These are phyloP conservation scores for Trichoderma sp. DNA, from an alignment of 2,329 filamentous ascomycete genomes.

Conservation along the genomic window DNA sequence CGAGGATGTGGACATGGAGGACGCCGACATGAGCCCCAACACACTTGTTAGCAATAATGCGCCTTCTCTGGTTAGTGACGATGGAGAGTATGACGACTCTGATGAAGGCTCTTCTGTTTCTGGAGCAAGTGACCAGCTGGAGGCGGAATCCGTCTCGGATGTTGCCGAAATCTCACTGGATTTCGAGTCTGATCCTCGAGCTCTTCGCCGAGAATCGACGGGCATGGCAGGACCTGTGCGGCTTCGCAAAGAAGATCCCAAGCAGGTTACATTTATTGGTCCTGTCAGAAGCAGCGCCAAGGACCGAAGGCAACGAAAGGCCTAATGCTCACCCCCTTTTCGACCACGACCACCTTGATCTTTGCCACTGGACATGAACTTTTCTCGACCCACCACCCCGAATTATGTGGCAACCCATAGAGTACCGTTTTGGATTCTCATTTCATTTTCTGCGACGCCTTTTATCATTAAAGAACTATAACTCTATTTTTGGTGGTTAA, in stretches of 20 bases:
- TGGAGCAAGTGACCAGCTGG: slow-evolving; percentile 55
- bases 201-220: slow-evolving; percentile 45
- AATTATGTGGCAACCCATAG: slow-evolving; percentile 8
- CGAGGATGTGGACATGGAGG: slow-evolving; percentile 53
- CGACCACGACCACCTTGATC: background rate
- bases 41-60: slow-evolving; percentile 72
- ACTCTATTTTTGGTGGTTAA: slow-evolving; percentile 2
- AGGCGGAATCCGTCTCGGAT: slow-evolving; percentile 59
- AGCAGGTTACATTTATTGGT: slow-evolving; percentile 56
- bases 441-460: slow-evolving; percentile 7
- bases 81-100: slow-evolving; percentile 74
- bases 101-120: slow-evolving; percentile 62
- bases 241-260: slow-evolving; percentile 53
- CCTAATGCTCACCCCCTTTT: slow-evolving; percentile 20
- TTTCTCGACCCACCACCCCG: background rate
- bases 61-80: slow-evolving; percentile 76
- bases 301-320: slow-evolving; percentile 32
- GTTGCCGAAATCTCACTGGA: slow-evolving; percentile 62
- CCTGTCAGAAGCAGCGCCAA: slow-evolving; percentile 45
- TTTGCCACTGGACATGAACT: background rate
- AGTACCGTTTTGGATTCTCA: slow-evolving; percentile 18
- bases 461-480: slow-evolving; percentile 8
- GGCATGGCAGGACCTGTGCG: slow-evolving; percentile 46
- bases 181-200: slow-evolving; percentile 50
- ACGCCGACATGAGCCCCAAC: slow-evolving; percentile 65